These are phyloP conservation scores for Phytophthora cryptogea DNA, from an alignment of 352 stramenopile genomes.

Conservation along the genomic window DNA sequence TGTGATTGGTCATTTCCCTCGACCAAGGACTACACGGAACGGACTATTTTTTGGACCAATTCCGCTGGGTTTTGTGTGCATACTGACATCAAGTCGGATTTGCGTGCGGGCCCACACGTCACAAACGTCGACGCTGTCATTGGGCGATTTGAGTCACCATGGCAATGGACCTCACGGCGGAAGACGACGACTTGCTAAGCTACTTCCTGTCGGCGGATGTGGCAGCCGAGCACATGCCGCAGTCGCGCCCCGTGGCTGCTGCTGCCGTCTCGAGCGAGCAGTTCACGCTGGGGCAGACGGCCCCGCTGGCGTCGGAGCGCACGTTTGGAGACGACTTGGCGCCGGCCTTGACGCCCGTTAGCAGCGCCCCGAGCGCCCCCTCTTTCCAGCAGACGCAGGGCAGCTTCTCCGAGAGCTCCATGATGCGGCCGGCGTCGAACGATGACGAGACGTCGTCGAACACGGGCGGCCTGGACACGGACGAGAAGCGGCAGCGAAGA, in stretches of 20 bases:
- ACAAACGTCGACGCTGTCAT: conserved; percentile 27
- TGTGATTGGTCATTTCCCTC: background rate
- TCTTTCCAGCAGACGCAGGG: conserved; percentile 54
- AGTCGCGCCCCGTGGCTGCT: conserved; percentile 6
- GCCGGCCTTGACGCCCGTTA: conserved; percentile 5
- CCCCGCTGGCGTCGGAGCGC: conserved; percentile 32
- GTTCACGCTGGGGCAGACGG: conserved; percentile 43
- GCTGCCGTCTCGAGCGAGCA: conserved; percentile 19
- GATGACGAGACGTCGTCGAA: conserved; percentile 58
- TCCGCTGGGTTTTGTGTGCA: background rate
- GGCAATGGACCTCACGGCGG: conserved; percentile 79
- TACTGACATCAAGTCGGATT: background rate
- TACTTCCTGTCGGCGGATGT: conserved; percentile 88
- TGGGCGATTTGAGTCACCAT: conserved; percentile 27
- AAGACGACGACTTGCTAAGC: conserved; percentile 88
- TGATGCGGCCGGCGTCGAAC: conserved; percentile 52
- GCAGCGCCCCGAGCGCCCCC: conserved; percentile 15
- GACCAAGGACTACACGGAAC: background rate
- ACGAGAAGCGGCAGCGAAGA: conserved; percentile 79
- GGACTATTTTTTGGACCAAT: background rate
- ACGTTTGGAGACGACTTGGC: conserved; percentile 33
- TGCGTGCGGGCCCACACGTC: conserved; percentile 6
- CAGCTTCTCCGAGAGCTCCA: conserved; percentile 61
- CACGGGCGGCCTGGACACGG: conserved; percentile 52
- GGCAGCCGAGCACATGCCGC: conserved; percentile 51